Evolutionary conservation across 2,329 filamentous ascomycete species (phyloP).

Genomic region (Lecanicillium sp.): DNA sequence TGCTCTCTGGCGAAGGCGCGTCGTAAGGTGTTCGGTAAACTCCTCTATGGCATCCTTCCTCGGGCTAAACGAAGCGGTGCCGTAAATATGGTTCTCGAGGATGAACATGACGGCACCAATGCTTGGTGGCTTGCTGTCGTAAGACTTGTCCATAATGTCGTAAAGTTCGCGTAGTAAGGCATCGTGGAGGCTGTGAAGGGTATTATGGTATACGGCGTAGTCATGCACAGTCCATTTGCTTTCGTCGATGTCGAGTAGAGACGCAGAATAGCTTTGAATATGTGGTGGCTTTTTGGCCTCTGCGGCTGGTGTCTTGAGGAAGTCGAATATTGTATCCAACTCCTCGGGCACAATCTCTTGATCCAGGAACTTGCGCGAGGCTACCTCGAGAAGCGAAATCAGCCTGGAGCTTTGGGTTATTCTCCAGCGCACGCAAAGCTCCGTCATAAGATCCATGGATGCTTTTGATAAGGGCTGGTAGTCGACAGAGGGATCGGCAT

Average conservation of each 20-base stretch:
- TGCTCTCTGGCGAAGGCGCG: constrained; percentile 67
- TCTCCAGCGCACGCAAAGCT: constrained; percentile 82
- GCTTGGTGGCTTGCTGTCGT: constrained; percentile 77
- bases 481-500: constrained; percentile 42
- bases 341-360: constrained; percentile 75
- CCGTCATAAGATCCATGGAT: constrained; percentile 74
- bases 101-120: constrained; percentile 74
- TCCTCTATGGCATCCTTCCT: constrained; percentile 62
- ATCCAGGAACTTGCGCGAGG: constrained; percentile 76
- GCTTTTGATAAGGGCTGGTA: constrained; percentile 60
- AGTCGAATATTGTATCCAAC: constrained; percentile 75
- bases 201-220: constrained; percentile 63
- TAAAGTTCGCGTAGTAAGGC: constrained; percentile 80
- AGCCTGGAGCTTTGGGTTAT: constrained; percentile 75
- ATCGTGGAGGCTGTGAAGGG: constrained; percentile 70
- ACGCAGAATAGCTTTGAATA: constrained; percentile 42
- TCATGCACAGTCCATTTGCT: constrained; percentile 63
- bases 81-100: constrained; percentile 73
- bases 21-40: constrained; percentile 64
- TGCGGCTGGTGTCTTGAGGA: constrained; percentile 64
- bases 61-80: constrained; percentile 67
- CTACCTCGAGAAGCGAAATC: constrained; percentile 76
- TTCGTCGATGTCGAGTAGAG: constrained; percentile 48
- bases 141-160: constrained; percentile 79
- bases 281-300: constrained; percentile 57